Base-by-base conservation (phyloP, 768 basidiomycete species). In the Auricularia sp. region DNA sequence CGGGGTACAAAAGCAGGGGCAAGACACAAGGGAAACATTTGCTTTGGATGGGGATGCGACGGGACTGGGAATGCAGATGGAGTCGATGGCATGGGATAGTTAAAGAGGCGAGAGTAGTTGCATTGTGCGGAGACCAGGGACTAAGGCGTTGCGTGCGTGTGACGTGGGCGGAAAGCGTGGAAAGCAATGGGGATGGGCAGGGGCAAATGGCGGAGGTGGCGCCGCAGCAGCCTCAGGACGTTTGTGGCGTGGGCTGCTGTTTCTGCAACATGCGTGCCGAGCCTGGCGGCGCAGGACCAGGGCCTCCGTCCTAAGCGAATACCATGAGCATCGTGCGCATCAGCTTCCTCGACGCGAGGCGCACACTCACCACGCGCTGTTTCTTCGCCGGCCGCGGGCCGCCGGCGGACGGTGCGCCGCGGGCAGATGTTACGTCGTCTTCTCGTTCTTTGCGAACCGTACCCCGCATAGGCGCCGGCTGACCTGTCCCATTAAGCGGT, bases 331-430 rank as follows among this genome's bases (percentile, higher is more conserved):
- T 29, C 29, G 29, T 29, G 29, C 29, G 29, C 7, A 42, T 14
- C 39, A 42, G 12, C 7, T 42, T 42, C 12, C 8, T 14, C 39
- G 39, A 42, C 39, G 39, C 12, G 39, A 42, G 39, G 39, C 12
- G 39, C 36, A 54, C 56, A 79, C 84, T 70, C 68, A 90, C 88
- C 84, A 88, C 78, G 66, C 87, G 81, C 71, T 84, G 87, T 74
- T 88, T 90, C 81, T 91, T 91, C 53, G 86, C 71, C 23, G 88
- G 88, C 68, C 88, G 79, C 35, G 88, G 87, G 64, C 85, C 78
- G 14, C 86, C 83, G 69, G 83, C 84, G 34, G 85, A 80, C 68
- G 80, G 67, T 61, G 42, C 16, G 61, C 21, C 47, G 34, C 34
- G 53, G 43, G 39, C 36, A 18, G 35, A 11, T 11, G 67, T 80